A percentile compares a stretch with the other conserved stretches of the same genome.
Evolutionary conservation across 202 grass and related monocot genomes (phyloP).

Genomic region (Zizania palustris): DNA sequence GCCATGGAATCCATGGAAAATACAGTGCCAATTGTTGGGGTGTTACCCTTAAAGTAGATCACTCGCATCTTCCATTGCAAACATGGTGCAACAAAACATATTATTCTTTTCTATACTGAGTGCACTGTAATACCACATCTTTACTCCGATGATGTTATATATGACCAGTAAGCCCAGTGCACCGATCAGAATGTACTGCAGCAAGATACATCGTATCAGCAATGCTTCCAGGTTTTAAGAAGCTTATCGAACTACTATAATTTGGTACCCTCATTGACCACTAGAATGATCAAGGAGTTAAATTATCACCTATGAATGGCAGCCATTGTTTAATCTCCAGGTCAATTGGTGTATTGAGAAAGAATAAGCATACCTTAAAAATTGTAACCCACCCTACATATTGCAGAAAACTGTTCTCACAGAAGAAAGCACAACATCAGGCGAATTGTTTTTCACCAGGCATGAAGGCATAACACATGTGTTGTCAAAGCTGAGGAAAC

Average conservation of each 20-base stretch:
- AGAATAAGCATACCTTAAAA: conserved; percentile 62
- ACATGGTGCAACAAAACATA: conserved; percentile 23
- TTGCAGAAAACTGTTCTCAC: conserved; percentile 70
- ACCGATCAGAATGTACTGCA: conserved; percentile 76
- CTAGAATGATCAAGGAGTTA: neutral
- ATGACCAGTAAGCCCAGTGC: conserved; percentile 61
- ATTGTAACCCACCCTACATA: conserved; percentile 92
- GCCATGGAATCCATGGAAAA: neutral
- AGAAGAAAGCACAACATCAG: neutral
- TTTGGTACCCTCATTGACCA: neutral
- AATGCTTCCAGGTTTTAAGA: neutral
- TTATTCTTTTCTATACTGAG: no score
- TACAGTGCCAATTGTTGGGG: neutral
- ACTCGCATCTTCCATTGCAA: conserved; percentile 9
- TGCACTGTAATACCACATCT: neutral
- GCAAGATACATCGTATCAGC: conserved; percentile 7
- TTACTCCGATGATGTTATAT: conserved; percentile 74
- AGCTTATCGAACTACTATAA: neutral
- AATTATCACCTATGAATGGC: neutral
- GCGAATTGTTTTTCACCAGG: neutral
- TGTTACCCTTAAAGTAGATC: neutral
- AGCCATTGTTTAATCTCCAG: neutral
- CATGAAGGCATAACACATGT: conserved; percentile 23
- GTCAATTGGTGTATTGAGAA: conserved; percentile 18
- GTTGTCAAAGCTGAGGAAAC: conserved; percentile 30